Evolutionary conservation across 768 basidiomycete genomes (phyloP).

Genomic region (Grammothele lineata): DNA sequence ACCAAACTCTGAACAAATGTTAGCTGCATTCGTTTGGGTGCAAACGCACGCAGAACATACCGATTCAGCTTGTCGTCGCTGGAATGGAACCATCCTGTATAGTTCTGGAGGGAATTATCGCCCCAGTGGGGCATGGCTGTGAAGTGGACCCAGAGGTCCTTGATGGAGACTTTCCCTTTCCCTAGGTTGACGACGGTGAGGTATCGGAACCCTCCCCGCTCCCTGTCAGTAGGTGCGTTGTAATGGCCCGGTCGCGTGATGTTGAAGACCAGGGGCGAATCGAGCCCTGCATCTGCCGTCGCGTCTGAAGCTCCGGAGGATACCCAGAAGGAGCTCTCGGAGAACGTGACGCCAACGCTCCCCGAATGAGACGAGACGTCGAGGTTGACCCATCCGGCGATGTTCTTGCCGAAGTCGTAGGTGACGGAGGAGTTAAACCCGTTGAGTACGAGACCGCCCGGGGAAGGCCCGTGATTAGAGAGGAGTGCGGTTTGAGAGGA

Average conservation of each 20-base stretch:
- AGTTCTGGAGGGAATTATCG: constrained; percentile 6
- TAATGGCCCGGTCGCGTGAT: constrained; percentile 1
- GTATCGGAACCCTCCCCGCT: constrained; percentile 15
- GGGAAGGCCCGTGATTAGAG: background rate
- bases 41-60: too few species aligned
- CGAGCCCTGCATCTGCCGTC: constrained; percentile 6
- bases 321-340: constrained; percentile 12
- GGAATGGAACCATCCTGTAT: constrained; percentile 14
- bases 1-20: constrained; percentile 6
- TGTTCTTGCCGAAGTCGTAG: constrained; percentile 17
- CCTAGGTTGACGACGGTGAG: constrained; percentile 11
- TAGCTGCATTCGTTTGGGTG: too few species aligned
- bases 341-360: constrained; percentile 12
- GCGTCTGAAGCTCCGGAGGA: constrained; percentile 7
- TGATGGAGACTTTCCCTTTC: background rate
- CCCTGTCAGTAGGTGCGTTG: constrained; percentile 3
- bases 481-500: constrained; percentile 1
- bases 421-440: constrained; percentile 9
- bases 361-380: constrained; percentile 2
- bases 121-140: constrained; percentile 15
- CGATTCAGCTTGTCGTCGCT: constrained; percentile 13
- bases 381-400: constrained; percentile 12
- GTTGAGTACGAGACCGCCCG: background rate
- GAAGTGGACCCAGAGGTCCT: constrained; percentile 14
- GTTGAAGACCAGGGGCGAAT: constrained; percentile 10